Conservation (phyloP, 352 stramenopile species). For the Pythium scleroteichum region DNA sequence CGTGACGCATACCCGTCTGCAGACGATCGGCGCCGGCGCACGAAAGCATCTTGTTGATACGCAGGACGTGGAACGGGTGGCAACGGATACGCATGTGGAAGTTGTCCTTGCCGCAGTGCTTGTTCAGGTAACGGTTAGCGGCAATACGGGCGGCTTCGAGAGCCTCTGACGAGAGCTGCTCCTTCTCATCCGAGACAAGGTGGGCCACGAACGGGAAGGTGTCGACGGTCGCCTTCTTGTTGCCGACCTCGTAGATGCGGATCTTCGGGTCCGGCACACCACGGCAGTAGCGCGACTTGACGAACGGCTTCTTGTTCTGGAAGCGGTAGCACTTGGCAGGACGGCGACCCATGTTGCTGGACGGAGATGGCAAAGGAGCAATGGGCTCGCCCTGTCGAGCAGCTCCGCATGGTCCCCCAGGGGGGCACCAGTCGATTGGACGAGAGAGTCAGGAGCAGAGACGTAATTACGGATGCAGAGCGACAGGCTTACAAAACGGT, state of each 20-base stretch:
- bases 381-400: neutral
- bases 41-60: slow-evolving; percentile 99
- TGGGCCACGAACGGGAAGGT: slow-evolving; percentile 99
- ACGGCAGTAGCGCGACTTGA: slow-evolving; percentile 99
- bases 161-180: slow-evolving; percentile 96
- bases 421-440: slow-evolving; percentile 12
- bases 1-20: slow-evolving; percentile 98
- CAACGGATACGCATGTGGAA: slow-evolving; percentile 99
- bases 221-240: slow-evolving; percentile 98
- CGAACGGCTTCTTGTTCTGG: slow-evolving; percentile 99
- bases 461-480: too few relatives aligned
- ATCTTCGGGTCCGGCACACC: slow-evolving; percentile 98
- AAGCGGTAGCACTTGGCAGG: slow-evolving; percentile 99
- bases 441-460: neutral
- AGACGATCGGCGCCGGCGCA: slow-evolving; percentile 99
- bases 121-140: slow-evolving; percentile 99
- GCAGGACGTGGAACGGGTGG: slow-evolving; percentile 99
- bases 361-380: slow-evolving; percentile 11
- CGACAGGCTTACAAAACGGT: too few relatives aligned
- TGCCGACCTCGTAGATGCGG: slow-evolving; percentile 99
- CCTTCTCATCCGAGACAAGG: slow-evolving; percentile 94
- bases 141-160: slow-evolving; percentile 98
- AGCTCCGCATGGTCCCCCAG: neutral
- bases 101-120: slow-evolving; percentile 98
- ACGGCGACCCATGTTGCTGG: slow-evolving; percentile 59